phyloP scores from a whole-genome alignment of 129 eudicot genomes.

The Calendula officinalis region DNA sequence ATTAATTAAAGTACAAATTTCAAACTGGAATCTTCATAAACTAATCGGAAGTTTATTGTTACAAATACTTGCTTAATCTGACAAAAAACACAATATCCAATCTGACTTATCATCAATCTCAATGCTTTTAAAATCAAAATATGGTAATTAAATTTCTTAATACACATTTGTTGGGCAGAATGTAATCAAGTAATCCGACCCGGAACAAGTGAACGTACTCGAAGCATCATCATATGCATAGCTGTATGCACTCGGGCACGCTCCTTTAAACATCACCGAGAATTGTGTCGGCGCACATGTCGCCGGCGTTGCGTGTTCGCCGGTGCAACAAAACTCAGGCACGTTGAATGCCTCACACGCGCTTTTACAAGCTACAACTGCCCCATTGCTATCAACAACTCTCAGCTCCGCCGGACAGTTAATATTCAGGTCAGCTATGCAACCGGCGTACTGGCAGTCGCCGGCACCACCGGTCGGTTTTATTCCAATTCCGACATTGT shows the following conservation, averaged over 20 bases:
- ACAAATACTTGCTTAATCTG: conserved; percentile 23
- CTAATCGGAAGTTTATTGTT: conserved; percentile 26
- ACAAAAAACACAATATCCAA: conserved; percentile 22
- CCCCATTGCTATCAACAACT: conserved; percentile 36
- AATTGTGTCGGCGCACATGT: conserved; percentile 68
- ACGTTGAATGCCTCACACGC: conserved; percentile 66
- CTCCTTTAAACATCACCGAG: conserved; percentile 59
- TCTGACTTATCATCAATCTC: conserved; percentile 24
- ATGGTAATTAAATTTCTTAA: conserved; percentile 16
- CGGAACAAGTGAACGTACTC: conserved; percentile 76
- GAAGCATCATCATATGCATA: conserved; percentile 83
- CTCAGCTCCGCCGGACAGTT: conserved; percentile 58
- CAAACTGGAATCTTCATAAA: conserved; percentile 26
- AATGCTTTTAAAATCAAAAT: conserved; percentile 16
- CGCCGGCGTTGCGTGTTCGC: conserved; percentile 54
- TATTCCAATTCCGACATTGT: conserved; percentile 69
- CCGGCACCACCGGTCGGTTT: conserved; percentile 66
- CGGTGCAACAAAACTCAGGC: conserved; percentile 75
- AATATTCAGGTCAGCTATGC: conserved; percentile 55
- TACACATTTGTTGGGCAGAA: conserved; percentile 50
- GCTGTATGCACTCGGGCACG: conserved; percentile 82
- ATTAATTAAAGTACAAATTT: conserved; percentile 13
- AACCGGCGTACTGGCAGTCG: conserved; percentile 75
- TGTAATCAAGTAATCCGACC: conserved; percentile 63
- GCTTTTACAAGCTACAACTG: conserved; percentile 73